Conservation (phyloP, 1,139 yeast species). For the Meyerozyma carpophila region DNA sequence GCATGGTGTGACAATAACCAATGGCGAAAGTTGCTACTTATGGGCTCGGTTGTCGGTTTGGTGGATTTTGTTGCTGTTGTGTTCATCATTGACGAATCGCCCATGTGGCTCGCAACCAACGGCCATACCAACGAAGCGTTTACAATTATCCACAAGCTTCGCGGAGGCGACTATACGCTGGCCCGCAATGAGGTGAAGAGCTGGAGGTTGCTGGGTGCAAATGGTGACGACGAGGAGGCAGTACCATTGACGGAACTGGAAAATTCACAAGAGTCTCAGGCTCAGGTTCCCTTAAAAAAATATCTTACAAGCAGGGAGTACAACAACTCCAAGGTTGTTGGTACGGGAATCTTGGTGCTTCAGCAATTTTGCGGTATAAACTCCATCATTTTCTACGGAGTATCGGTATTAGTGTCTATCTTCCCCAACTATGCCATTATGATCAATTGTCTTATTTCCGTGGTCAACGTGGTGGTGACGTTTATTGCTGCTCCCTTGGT, state of each 20-base stretch:
- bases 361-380: conserved; percentile 94
- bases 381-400: conserved; percentile 89
- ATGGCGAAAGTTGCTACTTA: conserved; percentile 68
- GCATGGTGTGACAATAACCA: conserved; percentile 55
- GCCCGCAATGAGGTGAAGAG: conserved; percentile 34
- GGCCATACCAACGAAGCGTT: conserved; percentile 30
- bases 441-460: conserved; percentile 70
- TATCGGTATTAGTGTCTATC: conserved; percentile 62
- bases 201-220: conserved; percentile 19
- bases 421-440: conserved; percentile 66
- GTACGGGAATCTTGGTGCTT: conserved; percentile 71
- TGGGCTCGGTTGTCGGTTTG: conserved; percentile 53
- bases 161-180: conserved; percentile 37
- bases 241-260: conserved; percentile 1
- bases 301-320: conserved; percentile 52
- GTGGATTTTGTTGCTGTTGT: conserved; percentile 39
- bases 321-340: conserved; percentile 55
- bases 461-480: conserved; percentile 69
- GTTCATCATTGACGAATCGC: conserved; percentile 64
- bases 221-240: conserved; percentile 4
- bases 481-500: conserved; percentile 65
- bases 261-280: conserved; percentile 12
- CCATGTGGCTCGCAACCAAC: conserved; percentile 64
- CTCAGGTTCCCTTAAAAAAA: conserved; percentile 23
- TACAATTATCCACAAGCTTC: conserved; percentile 28